phyloP scores from a whole-genome alignment of 768 basidiomycete species.

The Lenzites betulinus region DNA sequence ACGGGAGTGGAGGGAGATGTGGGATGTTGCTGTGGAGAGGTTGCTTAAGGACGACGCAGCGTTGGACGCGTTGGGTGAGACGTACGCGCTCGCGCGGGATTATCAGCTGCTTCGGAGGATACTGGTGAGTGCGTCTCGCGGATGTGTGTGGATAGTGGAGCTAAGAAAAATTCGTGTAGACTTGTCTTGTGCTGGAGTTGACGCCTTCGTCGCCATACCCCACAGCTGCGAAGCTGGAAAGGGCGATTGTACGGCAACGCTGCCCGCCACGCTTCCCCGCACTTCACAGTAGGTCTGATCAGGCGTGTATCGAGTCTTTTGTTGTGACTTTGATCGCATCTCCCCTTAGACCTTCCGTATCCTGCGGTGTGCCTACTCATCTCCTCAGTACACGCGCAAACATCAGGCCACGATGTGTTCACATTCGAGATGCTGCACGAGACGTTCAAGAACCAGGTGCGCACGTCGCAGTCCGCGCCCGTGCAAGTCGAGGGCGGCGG shows the following conservation, averaged over 20 bases:
- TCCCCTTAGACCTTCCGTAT: constrained; percentile 65
- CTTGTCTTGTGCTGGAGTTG: constrained; percentile 37
- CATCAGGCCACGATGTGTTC: constrained; percentile 75
- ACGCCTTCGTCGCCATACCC: constrained; percentile 56
- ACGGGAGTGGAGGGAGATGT: constrained; percentile 62
- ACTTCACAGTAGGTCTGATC: constrained; percentile 49
- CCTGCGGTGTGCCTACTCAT: constrained; percentile 83
- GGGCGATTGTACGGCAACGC: constrained; percentile 52
- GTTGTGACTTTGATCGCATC: neutral
- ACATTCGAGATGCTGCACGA: constrained; percentile 93
- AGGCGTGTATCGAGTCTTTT: neutral
- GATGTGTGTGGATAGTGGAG: neutral
- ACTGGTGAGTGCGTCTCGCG: constrained; percentile 48
- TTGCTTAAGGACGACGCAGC: constrained; percentile 56
- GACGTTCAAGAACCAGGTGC: constrained; percentile 72
- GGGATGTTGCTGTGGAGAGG: constrained; percentile 57
- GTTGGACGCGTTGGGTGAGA: constrained; percentile 51
- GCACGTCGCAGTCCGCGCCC: constrained; percentile 71
- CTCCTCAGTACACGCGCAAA: constrained; percentile 75
- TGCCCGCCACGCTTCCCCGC: constrained; percentile 53
- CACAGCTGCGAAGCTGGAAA: constrained; percentile 43
- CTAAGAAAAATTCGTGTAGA: neutral
- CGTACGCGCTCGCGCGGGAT: constrained; percentile 63
- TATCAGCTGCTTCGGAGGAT: constrained; percentile 57
- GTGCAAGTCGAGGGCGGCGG: constrained; percentile 71